Conservation (phyloP, 2,329 filamentous ascomycete genomes). For the Aspergillus awamori region DNA sequence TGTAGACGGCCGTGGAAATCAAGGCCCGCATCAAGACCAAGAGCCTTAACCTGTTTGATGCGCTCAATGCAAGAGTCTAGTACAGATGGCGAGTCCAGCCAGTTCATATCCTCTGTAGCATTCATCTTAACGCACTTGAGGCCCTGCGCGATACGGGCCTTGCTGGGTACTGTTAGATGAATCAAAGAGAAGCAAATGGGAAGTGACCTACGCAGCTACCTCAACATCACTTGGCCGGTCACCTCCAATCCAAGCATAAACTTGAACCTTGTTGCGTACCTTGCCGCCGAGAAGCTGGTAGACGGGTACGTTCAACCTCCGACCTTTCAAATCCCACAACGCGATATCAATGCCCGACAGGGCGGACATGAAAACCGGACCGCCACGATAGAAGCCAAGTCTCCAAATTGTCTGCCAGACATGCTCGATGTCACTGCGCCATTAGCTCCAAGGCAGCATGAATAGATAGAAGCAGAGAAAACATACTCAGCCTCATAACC, state of each 20-base stretch:
- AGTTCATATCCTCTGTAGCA: conserved; percentile 73
- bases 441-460: too few species aligned
- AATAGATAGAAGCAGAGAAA: accelerated
- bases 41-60: conserved; percentile 67
- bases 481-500: conserved; percentile 72
- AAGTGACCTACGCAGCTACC: conserved; percentile 52
- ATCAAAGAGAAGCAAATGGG: background rate
- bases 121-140: conserved; percentile 70
- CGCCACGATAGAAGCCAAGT: conserved; percentile 73
- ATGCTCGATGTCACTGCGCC: conserved; percentile 72
- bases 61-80: conserved; percentile 68
- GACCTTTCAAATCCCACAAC: conserved; percentile 74
- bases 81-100: conserved; percentile 71
- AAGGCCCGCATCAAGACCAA: conserved; percentile 72
- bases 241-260: conserved; percentile 79
- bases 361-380: conserved; percentile 79
- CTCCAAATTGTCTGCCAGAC: conserved; percentile 78
- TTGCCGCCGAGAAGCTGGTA: conserved; percentile 76
- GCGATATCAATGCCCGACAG: conserved; percentile 78
- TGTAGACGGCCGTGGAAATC: conserved; percentile 80
- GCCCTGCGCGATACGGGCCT: conserved; percentile 43
- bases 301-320: conserved; percentile 66
- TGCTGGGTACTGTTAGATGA: conserved; percentile 44
- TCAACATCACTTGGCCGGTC: conserved; percentile 70
- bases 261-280: conserved; percentile 67